Conservation (phyloP, 768 basidiomycete genomes). For the Hericium coralloides region DNA sequence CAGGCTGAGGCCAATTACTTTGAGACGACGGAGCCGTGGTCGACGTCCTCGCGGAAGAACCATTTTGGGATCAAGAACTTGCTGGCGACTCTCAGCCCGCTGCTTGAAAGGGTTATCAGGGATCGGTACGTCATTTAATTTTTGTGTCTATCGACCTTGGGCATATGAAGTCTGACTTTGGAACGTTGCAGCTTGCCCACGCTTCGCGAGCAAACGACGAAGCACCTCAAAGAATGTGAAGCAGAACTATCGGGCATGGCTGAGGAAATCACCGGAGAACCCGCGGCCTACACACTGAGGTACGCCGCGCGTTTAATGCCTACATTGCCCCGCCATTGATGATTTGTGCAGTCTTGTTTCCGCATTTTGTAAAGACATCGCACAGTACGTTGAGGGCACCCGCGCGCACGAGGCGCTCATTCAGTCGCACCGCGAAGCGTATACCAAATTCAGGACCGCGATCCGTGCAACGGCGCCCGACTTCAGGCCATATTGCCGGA, state of each 20-base stretch:
- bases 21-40: constrained; percentile 28
- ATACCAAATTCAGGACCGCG: constrained; percentile 19
- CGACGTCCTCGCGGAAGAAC: constrained; percentile 12
- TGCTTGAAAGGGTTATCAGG: constrained; percentile 29
- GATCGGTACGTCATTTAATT: constrained; percentile 13
- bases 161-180: neutral
- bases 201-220: neutral
- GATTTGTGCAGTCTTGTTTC: constrained; percentile 15
- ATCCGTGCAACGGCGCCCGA: constrained; percentile 28
- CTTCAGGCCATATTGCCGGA: constrained; percentile 22
- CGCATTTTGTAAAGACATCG: neutral
- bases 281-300: neutral
- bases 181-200: neutral
- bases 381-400: constrained; percentile 21
- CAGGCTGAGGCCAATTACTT: constrained; percentile 29
- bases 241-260: neutral
- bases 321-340: neutral
- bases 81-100: constrained; percentile 25
- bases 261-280: neutral
- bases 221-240: neutral
- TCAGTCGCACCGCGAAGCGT: constrained; percentile 23
- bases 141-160: no score
- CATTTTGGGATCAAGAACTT: constrained; percentile 31
- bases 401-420: constrained; percentile 20
- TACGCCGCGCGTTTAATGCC: neutral